These are phyloP conservation scores for Acanthamoeba sp. DNA, from an alignment of 208 protist genomes.

Conservation along the genomic window DNA sequence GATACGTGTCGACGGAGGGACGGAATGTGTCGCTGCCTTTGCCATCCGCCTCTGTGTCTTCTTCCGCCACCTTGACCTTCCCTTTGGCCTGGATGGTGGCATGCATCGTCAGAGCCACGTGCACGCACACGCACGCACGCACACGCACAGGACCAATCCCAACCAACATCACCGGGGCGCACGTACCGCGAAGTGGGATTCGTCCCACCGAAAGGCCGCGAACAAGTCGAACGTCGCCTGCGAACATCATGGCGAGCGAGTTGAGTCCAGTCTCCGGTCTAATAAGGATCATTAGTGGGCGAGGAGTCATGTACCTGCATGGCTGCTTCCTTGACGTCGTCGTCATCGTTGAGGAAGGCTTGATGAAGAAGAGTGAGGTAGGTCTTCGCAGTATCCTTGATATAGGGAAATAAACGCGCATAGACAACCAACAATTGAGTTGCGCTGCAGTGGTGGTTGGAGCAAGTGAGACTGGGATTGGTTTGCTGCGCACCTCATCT, in stretches of 20 bases:
- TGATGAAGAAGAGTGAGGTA: constrained; percentile 1
- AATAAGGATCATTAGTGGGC: not conserved
- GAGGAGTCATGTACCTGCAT: not conserved
- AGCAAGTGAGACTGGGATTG: too few relatives aligned
- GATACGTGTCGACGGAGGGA: not conserved
- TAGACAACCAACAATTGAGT: not conserved
- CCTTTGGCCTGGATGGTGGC: not conserved
- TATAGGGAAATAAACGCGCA: not conserved
- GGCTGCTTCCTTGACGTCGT: not conserved
- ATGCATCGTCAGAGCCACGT: too few relatives aligned
- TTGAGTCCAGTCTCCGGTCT: not conserved
- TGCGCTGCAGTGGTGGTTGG: too few relatives aligned
- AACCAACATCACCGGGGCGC: too few relatives aligned
- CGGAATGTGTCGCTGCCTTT: not conserved
- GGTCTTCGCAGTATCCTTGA: not conserved
- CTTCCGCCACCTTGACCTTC: not conserved
- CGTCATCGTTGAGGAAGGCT: not conserved
- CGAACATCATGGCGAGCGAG: not conserved
- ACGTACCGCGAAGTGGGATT: not conserved
- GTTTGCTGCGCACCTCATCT: not conserved
- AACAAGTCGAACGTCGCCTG: not conserved
- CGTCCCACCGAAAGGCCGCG: not conserved
- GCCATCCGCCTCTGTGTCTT: not conserved
- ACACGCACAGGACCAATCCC: too few relatives aligned
- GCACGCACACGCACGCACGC: too few relatives aligned